Base-by-base conservation (phyloP, 139 green algal species). In the Desmodesmus armatus region DNA sequence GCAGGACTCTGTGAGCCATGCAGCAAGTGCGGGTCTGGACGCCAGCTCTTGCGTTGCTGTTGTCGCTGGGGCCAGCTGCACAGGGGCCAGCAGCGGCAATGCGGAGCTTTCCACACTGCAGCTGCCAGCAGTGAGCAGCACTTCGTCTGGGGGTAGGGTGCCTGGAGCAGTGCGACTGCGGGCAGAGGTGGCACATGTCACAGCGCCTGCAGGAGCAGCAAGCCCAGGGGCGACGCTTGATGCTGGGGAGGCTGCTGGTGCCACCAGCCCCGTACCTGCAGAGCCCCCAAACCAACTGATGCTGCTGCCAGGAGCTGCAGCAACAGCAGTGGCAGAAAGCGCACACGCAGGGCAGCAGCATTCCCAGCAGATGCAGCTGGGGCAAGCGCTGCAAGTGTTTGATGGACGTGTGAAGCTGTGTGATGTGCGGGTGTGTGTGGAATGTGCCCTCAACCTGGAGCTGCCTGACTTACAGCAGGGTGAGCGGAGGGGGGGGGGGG, bases 391-490 rank as follows among this genome's bases (percentile, higher is more conserved):
- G n/a, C n/a, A n/a, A n/a, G n/a, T n/a, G n/a, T n/a, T n/a, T n/a
- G n/a, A n/a, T n/a, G n/a, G n/a, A n/a, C n/a, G n/a, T n/a, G n/a
- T 74, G 6, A 25, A 33, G 6, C 76, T 82, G 41, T 35, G 17
- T n/a, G 53, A 71, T 41, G 55, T 71, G 6, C 53, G 53, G 19
- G 37, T 82, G 5, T 72, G 55, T 27, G 47, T 82, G 25, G 76
- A 82, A 25, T 9, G 35, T 19, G 76, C 76, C 21, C 55, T 82
- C 35, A 82, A 82, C 73, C 37, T 80, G 73, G 19, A 80, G 53
- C 55, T 82, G 53, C 55, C 76, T 17, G 37, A 37, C 35, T 55
- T 72, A 31, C 11, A 29, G 11, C 29, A 66, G 5, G 73, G 73
- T 33, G 60, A 69, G 60, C 2, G n/a, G n/a, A n/a, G n/a, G n/a